phyloP scores from a whole-genome alignment of 1,139 yeast genomes.

The Candida sp. region DNA sequence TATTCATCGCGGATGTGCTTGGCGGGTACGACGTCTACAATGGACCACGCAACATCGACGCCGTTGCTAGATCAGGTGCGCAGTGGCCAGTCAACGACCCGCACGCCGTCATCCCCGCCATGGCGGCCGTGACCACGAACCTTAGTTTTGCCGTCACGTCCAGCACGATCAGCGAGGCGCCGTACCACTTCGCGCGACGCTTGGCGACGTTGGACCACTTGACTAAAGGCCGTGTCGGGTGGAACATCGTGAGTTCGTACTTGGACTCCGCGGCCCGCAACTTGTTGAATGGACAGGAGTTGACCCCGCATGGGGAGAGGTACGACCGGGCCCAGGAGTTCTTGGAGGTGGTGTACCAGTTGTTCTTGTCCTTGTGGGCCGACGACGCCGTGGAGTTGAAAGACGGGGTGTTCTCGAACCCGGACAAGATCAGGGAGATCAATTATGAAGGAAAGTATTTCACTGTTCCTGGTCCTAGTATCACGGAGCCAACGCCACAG shows the following conservation, averaged over 20 bases:
- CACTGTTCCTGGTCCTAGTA: slow-evolving; percentile 47
- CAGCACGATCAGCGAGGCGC: slow-evolving; percentile 45
- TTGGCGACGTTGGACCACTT: slow-evolving; percentile 44
- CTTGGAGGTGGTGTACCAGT: slow-evolving; percentile 38
- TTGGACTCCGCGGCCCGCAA: slow-evolving; percentile 44
- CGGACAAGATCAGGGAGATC: slow-evolving; percentile 16
- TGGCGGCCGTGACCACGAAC: slow-evolving; percentile 42
- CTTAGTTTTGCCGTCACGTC: slow-evolving; percentile 42
- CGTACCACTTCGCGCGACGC: slow-evolving; percentile 45
- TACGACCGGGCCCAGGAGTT: slow-evolving; percentile 45
- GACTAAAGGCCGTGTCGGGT: slow-evolving; percentile 46
- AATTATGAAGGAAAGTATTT: slow-evolving; percentile 37
- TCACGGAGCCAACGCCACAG: slow-evolving; percentile 44
- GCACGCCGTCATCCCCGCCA: slow-evolving; percentile 40
- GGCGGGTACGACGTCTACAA: slow-evolving; percentile 46
- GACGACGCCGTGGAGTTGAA: slow-evolving; percentile 40
- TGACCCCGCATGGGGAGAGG: slow-evolving; percentile 41
- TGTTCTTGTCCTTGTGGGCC: slow-evolving; percentile 44
- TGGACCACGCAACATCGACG: slow-evolving; percentile 35
- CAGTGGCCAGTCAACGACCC: slow-evolving; percentile 42
- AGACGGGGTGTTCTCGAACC: slow-evolving; percentile 27
- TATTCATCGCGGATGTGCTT: slow-evolving; percentile 50
- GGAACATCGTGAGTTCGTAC: slow-evolving; percentile 45
- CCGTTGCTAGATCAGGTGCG: slow-evolving; percentile 41
- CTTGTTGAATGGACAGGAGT: slow-evolving; percentile 30